phyloP scores from a whole-genome alignment of 805 yeast species.

The Groenewaldozyma tartarivorans region DNA sequence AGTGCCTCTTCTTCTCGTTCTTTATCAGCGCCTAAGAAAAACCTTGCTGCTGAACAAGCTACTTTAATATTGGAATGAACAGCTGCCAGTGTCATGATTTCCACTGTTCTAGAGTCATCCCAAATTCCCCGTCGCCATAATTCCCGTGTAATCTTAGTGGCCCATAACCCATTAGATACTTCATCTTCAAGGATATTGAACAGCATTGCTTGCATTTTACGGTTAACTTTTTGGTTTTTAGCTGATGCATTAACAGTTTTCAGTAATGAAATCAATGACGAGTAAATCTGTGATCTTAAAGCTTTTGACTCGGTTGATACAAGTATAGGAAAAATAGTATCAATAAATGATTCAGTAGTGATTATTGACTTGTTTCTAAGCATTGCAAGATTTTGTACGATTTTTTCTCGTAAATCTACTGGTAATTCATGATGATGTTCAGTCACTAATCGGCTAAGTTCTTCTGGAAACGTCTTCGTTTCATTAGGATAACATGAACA shows the following conservation, averaged over 20 bases:
- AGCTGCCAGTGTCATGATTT: constrained; percentile 93
- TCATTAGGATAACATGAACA: constrained; percentile 85
- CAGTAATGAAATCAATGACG: constrained; percentile 65
- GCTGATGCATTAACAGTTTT: constrained; percentile 82
- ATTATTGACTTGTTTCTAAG: constrained; percentile 77
- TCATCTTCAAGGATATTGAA: constrained; percentile 79
- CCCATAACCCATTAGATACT: constrained; percentile 87
- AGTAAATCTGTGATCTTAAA: constrained; percentile 72
- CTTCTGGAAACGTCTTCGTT: constrained; percentile 76
- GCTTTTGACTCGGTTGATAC: constrained; percentile 63
- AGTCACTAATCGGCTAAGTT: constrained; percentile 55
- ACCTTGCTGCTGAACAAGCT: constrained; percentile 78
- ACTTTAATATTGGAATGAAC: constrained; percentile 80
- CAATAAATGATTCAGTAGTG: constrained; percentile 69
- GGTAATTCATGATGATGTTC: constrained; percentile 74
- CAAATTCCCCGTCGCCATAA: constrained; percentile 96
- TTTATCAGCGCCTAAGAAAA: constrained; percentile 90
- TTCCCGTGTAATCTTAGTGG: constrained; percentile 88
- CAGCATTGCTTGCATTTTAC: constrained; percentile 83
- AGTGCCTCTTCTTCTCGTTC: constrained; percentile 81
- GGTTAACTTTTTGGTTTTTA: constrained; percentile 80
- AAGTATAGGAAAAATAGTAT: constrained; percentile 80
- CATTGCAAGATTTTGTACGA: constrained; percentile 83
- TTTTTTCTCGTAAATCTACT: constrained; percentile 83
- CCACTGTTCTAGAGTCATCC: constrained; percentile 97